Base-by-base conservation (phyloP, 192 early-diverging fungal species). In the Mortierella claussenii region DNA sequence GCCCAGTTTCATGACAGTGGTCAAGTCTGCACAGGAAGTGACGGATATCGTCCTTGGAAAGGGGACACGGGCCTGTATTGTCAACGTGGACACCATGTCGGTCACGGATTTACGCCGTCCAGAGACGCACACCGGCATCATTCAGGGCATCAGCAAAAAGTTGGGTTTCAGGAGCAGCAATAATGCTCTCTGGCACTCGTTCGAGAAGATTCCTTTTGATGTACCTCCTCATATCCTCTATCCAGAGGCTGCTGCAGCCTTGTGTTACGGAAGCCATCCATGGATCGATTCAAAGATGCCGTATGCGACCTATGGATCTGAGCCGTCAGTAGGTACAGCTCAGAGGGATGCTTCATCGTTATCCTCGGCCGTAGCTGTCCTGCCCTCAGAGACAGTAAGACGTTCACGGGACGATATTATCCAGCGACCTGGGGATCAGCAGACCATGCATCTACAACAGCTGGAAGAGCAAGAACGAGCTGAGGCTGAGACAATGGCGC, bases 121-220 rank as follows among this genome's bases (percentile, higher is more conserved):
- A 10, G 61, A 58, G 26, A 64, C 43, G 8, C 63, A 40, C 51
- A 54, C 24, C 20, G 50, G 34, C 2, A 42, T 42, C 4, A 27
- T 59, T 21, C 56, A 68, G 13, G 65, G 65, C 3, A 17, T 60
- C 15, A 23, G 57, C 21, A 74, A 65, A 49, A 64, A 60, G 21
- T 32, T 64, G 7, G 70, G 70, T 2, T 74, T 65, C 46, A 37
- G 44, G 36, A 54, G 49, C 28, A 57, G 26, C 42, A 43, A 13
- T 36, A 33, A 37, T 30, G 40, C 52, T 2, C 54, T 76, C 2
- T 76, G 73, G 73, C 65, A 76, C 51, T 76, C 73, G 21, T 76
- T 76, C 36, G 73, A 76, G 44, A 76, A 66, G 59, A 76, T 76
- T 5, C 73, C 73, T 1, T 76, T 76, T n/a, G 73, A 76, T 36